phyloP scores from a whole-genome alignment of 805 yeast genomes.

The Lachancea fermentati region DNA sequence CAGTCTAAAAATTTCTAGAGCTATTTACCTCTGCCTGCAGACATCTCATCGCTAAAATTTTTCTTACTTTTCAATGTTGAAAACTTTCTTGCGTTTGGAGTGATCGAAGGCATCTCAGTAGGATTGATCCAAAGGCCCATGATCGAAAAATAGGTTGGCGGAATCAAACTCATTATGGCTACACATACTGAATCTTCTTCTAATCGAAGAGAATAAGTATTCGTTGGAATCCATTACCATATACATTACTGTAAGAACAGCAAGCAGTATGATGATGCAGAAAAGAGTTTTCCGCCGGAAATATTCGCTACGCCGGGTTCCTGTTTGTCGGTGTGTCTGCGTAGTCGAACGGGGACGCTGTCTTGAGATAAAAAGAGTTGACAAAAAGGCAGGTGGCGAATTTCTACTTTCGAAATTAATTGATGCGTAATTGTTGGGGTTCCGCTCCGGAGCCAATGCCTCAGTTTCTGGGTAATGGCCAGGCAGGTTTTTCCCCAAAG shows the following conservation, averaged over 20 bases:
- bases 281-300: no score
- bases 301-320: no score
- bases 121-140: no score
- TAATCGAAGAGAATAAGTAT: no score
- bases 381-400: not conserved
- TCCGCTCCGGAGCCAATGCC: not conserved
- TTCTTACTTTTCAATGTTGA: not conserved
- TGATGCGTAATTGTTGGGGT: not conserved
- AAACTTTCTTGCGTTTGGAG: not conserved
- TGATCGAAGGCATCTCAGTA: slow-evolving; percentile 4
- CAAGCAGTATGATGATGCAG: no score
- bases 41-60: slow-evolving; percentile 4
- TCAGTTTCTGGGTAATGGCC: not conserved
- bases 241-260: no score
- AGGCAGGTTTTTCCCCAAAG: not conserved
- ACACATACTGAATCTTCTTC: no score
- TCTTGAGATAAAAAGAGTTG: not conserved
- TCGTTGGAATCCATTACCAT: no score
- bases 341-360: no score
- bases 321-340: no score
- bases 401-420: not conserved
- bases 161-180: no score
- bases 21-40: not conserved
- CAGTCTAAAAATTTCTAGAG: not conserved
- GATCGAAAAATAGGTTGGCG: no score